These are phyloP conservation scores for Ampelomyces quisqualis DNA, from an alignment of 2,329 filamentous ascomycete species.

Conservation along the genomic window DNA sequence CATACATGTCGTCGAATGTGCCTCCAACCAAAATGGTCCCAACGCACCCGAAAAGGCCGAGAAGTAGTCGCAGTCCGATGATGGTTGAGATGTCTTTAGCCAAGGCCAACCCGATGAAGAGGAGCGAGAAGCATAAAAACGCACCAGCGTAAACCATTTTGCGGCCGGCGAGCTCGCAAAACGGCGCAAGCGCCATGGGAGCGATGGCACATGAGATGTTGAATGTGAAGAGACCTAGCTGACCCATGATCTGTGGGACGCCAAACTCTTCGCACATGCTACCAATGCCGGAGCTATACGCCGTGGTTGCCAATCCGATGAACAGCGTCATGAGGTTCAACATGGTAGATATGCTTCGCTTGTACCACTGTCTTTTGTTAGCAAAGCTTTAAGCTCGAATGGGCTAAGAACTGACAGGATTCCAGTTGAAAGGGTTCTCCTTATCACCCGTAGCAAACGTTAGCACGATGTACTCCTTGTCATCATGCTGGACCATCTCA, in stretches of 20 bases:
- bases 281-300: conserved; percentile 30
- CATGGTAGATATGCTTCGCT: conserved; percentile 31
- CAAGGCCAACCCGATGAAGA: conserved; percentile 31
- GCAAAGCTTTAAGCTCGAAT: neutral
- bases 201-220: conserved; percentile 31
- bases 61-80: conserved; percentile 29
- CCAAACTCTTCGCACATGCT: conserved; percentile 32
- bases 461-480: conserved; percentile 29
- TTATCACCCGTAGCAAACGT: conserved; percentile 29
- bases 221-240: conserved; percentile 31
- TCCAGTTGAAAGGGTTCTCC: conserved; percentile 34
- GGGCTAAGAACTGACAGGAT: conserved; percentile 6
- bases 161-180: conserved; percentile 30
- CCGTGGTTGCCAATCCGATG: conserved; percentile 30
- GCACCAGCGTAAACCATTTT: conserved; percentile 28
- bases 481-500: conserved; percentile 27
- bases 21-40: conserved; percentile 31
- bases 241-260: conserved; percentile 23
- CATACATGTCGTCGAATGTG: conserved; percentile 34
- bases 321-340: conserved; percentile 32
- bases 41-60: conserved; percentile 32
- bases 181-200: conserved; percentile 29
- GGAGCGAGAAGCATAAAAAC: conserved; percentile 29
- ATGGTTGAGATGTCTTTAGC: conserved; percentile 27
- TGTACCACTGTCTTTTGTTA: conserved; percentile 19